These are phyloP conservation scores for Chaetomium sp. DNA, from an alignment of 2,329 filamentous ascomycete genomes.

Conservation along the genomic window DNA sequence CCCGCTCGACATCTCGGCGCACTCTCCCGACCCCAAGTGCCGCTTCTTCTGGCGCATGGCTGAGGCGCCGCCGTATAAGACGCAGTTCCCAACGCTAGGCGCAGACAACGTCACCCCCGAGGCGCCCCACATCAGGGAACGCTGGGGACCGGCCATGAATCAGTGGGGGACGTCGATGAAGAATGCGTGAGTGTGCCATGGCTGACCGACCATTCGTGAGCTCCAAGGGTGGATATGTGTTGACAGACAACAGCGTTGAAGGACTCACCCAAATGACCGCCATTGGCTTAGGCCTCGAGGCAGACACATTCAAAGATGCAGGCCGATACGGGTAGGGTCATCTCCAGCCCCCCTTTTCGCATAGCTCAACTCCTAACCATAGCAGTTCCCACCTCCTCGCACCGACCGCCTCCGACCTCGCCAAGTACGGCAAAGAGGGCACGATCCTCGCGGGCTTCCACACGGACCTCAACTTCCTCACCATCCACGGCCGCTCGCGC, in stretches of 20 bases:
- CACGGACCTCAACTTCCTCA: constrained; percentile 66
- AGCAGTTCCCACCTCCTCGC: constrained; percentile 61
- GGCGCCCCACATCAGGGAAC: constrained; percentile 50
- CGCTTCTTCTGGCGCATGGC: constrained; percentile 66
- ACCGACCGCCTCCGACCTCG: constrained; percentile 61
- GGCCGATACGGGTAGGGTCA: constrained; percentile 55
- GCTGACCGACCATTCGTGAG: neutral
- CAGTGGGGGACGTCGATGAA: constrained; percentile 63
- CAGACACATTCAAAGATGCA: constrained; percentile 56
- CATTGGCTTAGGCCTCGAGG: constrained; percentile 56
- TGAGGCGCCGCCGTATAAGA: constrained; percentile 56
- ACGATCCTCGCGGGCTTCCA: constrained; percentile 66
- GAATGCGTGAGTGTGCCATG: constrained; percentile 50
- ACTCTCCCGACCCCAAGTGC: constrained; percentile 62
- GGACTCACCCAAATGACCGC: constrained; percentile 62
- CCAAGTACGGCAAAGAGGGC: constrained; percentile 54
- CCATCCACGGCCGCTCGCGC: constrained; percentile 64
- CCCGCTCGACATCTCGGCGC: constrained; percentile 59
- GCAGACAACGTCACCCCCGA: constrained; percentile 57
- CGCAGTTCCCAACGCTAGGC: constrained; percentile 58
- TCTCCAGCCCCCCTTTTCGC: neutral
- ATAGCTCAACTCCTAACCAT: neutral
- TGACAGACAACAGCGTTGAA: constrained; percentile 47
- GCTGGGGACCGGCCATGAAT: constrained; percentile 59
- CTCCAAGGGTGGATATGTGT: neutral